Base-by-base conservation (phyloP, 2,329 filamentous ascomycete species). In the Microsporum ferrugineum region DNA sequence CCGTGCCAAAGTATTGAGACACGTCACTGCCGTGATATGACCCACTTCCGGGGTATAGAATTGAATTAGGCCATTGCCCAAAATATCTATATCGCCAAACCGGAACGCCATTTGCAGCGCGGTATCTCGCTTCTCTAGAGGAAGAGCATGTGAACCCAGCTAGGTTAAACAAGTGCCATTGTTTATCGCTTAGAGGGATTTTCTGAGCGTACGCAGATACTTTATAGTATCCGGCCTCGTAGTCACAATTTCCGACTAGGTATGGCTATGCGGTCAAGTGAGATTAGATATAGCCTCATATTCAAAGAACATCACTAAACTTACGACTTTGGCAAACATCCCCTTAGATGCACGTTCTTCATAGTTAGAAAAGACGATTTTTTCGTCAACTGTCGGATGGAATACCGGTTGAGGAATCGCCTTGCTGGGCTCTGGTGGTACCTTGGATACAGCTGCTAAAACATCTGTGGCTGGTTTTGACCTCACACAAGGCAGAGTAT, bases 311-410 rank as follows among this genome's bases (percentile, higher is more conserved):
- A 63, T 58, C 12, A 65, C 17, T 8, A 1, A 8, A 64, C 67
- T 53, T 61, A 65, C 59, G 63, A 77, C 38, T 34, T 70, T 73
- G 8, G 71, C 71, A 63, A 77, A 78, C 14, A 58, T 63, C 17
- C 72, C 74, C 1, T 63, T 59, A 1, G 65, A 23, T 5, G 61
- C 45, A 27, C 41, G 29, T n/a, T 53, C n/a, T 14, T 60, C 57
- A 57, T 78, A 78, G 63, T 78, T 70, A 0, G 68, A 62, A 23
- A 78, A 78, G 3, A 79, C 73, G 3, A 68, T 63, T 33, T 71
- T 65, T 3, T 68, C 65, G 62, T 79, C 77, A 1, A 71, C 65
- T 6, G 68, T 70, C 3, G 76, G 77, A 10, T 73, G 76, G 60
- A 78, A 78, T 0, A 72, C 63, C 33, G 65, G 65, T 51, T 65